Evolutionary conservation across 805 yeast species (phyloP), one percentile per base, ranked within the genome.

Genomic region (Teunomyces kruisii): DNA sequence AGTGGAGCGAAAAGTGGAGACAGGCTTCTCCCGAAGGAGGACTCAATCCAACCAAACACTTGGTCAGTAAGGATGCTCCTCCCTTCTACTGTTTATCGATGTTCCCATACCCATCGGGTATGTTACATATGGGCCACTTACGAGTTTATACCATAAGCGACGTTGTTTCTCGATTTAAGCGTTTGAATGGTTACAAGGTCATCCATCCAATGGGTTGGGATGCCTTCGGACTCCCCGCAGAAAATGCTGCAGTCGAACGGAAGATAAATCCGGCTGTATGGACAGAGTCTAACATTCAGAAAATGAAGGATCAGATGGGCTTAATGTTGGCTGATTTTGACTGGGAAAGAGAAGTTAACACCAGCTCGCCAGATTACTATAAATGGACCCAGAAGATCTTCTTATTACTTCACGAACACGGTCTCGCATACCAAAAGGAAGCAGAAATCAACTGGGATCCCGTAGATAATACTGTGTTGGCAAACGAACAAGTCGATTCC

Each of bases 201-300:
- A 73, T 92, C 2, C 96, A 94, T 60, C 97, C 98, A 0, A 91
- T 94, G 96, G 99, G 99, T 0, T 94, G 97, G 97, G 99, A 94
- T 71, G 96, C 98, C 0, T 94, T 94, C 74, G 99, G 99, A 1
- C 72, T 94, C 22, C 99, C 99, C 0, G 99, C 99, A 0, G 99
- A 94, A 62, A 94, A 94, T 63, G 99, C 99, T 0, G 99, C 99
- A 0, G 83, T 89, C 26, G 96, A 91, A 62, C 69, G 96, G 49
- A 81, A 81, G 1, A 74, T 88, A 9, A 81, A 80, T 50, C 97
- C 99, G 0, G 78, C 80, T 0, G 75, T 64, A 1, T 94, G 99
- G 99, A 94, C 99, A 0, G 74, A 68, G 33, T 57, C 70, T 12
- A 94, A 94, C 60, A 89, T 94, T n/a, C 67, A 64, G 1, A 86